Evolutionary conservation across 495 filamentous ascomycete genomes (phyloP).

Genomic region (Choiromyces venosus): DNA sequence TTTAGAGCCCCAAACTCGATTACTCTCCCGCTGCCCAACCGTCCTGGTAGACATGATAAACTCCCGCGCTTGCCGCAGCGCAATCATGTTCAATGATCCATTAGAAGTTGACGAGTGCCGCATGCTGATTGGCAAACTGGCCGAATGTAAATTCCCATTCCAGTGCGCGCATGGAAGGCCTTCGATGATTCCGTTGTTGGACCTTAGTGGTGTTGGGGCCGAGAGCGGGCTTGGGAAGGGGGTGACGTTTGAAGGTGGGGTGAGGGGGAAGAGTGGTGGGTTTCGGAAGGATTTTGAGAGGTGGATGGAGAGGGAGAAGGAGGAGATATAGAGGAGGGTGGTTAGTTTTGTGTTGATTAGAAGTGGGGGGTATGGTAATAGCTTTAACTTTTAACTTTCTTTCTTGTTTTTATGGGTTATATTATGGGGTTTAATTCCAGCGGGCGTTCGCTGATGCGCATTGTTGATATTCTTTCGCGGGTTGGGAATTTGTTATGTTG

Average conservation of each 20-base stretch:
- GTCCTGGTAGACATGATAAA: constrained; percentile 81
- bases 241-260: neutral
- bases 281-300: constrained; percentile 23
- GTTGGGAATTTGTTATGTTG: neutral
- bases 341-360: neutral
- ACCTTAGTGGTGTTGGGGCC: constrained; percentile 37
- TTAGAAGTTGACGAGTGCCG: constrained; percentile 62
- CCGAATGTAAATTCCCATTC: constrained; percentile 75
- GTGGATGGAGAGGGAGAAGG: constrained; percentile 18
- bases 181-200: constrained; percentile 67
- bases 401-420: neutral
- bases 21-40: constrained; percentile 34
- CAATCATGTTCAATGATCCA: constrained; percentile 95
- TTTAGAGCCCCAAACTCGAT: neutral
- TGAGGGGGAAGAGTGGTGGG: neutral
- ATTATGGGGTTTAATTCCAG: neutral
- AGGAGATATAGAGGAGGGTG: neutral
- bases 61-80: constrained; percentile 80
- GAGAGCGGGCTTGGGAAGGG: constrained; percentile 9
- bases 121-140: constrained; percentile 57
- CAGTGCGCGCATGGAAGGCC: constrained; percentile 86
- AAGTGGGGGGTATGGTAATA: neutral
- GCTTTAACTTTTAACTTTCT: constrained; percentile 7
- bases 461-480: neutral
- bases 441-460: neutral